Evolutionary conservation across 345 rosid species (phyloP), one percentile per base, ranked within the genome.

Genomic region (Mangifera indica): DNA sequence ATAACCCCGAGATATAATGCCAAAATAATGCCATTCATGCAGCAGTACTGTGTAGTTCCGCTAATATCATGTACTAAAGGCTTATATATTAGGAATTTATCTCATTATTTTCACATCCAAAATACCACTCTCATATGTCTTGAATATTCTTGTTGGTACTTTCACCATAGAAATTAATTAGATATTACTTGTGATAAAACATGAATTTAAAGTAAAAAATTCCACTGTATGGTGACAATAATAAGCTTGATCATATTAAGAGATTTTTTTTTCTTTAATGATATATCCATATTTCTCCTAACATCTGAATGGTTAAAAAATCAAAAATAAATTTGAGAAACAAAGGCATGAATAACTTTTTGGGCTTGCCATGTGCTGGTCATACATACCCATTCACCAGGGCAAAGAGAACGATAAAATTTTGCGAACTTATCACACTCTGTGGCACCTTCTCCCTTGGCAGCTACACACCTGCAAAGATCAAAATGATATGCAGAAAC

Each of bases 381-480:
- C 60, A 60, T 52, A 73, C 93, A 59, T 84, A 95, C 98, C 98
- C 98, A 95, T 93, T 95, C 98, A 55, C 94, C 78, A 42, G 98
- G 98, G 79, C 99, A 95, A 18, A 95, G 89, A 54, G 99, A 67
- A 60, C 98, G 96, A 66, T 95, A 95, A 79, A 85, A 95, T 84
- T 91, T 95, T 55, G 99, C 86, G 56, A 88, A 95, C 85, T 85
- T 95, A 67, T 92, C 88, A 66, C 99, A 95, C 74, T 95, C 99
- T 40, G 86, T 79, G 46, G 98, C 98, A 22, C 74, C 98, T 45
- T 95, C 98, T 37, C 99, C 99, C 73, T 95, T 93, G 22, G 96
- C 97, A 78, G 97, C 98, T 53, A 84, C 73, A 45, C 99, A 93
- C 68, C 99, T 95, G 66, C 32, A 64, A 70, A 74, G 69, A 76